Base-by-base conservation (phyloP, 1,139 yeast species). In the Yamadazyma jaroonii region DNA sequence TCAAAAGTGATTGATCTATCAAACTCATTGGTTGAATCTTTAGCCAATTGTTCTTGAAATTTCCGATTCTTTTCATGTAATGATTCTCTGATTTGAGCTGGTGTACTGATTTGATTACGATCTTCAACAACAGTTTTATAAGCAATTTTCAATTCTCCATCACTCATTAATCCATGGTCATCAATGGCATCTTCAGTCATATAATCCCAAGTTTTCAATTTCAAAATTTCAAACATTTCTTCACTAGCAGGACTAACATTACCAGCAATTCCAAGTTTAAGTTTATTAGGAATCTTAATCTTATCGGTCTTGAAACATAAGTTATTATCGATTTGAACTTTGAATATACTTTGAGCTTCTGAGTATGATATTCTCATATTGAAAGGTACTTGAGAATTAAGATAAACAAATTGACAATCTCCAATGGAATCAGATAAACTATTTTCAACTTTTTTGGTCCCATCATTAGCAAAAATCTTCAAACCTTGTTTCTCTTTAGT, bases 321-420 rank as follows among this genome's bases (percentile, higher is more conserved):
- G 48, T 75, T 78, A 53, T 84, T 84, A 54, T 84, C 88, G 32
- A 82, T 60, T 47, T 84, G 88, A 12, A 84, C 71, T 47, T 81
- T 81, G 43, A 84, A 68, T 50, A 72, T 58, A 24, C 65, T 63
- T 22, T 46, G 44, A 1, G 44, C 28, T n/a, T 60, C 57, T 25
- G 79, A 72, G 49, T 81, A 83, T 2, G 84, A 75, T 10, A 84
- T 49, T 57, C 89, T 74, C n/a, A 83, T 39, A 1, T 85, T 81
- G 28, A 76, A 66, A 7, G 94, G 92, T 6, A 83, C 84, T 45
- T 77, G 76, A 0, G 87, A 78, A 48, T 78, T 81, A 53, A 83
- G 81, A 50, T 74, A 84, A 11, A 72, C 65, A 49, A 80, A 61
- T 14, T 65, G 59, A 61, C 87, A 81, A n/a, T 73, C 67, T 0